Conservation (phyloP, 345 rosid species). For the Melastoma malabathricum region DNA sequence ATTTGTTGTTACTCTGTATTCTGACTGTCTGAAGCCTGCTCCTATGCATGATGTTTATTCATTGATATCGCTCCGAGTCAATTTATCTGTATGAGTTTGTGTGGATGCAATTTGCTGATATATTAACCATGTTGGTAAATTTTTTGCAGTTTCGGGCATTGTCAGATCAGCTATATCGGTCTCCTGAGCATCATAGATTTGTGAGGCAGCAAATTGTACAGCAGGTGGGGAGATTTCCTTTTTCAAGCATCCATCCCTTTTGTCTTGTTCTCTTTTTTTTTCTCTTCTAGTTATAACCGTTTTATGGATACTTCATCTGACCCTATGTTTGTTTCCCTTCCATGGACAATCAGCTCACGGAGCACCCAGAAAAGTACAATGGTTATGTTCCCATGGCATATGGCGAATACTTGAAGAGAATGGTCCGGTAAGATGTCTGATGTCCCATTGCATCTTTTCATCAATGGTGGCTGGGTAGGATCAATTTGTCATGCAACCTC, state of each 20-base stretch:
- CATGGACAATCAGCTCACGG: conserved; percentile 26
- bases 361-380: conserved; percentile 26
- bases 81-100: too few species aligned
- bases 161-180: conserved; percentile 81
- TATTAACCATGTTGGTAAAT: background rate
- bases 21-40: background rate
- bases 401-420: conserved; percentile 42
- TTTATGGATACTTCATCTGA: conserved; percentile 5
- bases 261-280: background rate
- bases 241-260: background rate
- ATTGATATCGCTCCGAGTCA: too few species aligned
- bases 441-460: background rate
- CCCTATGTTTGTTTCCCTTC: background rate
- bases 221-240: conserved; percentile 33
- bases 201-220: conserved; percentile 57
- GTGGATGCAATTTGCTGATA: too few species aligned
- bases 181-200: conserved; percentile 56
- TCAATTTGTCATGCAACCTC: background rate
- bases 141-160: conserved; percentile 63
- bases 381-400: conserved; percentile 52
- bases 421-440: conserved; percentile 25
- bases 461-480: background rate
- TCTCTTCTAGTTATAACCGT: background rate
- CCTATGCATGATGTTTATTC: too few species aligned
- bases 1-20: background rate